Conservation (phyloP, 2,329 filamentous ascomycete species). For the Neofusicoccum cordaticola region DNA sequence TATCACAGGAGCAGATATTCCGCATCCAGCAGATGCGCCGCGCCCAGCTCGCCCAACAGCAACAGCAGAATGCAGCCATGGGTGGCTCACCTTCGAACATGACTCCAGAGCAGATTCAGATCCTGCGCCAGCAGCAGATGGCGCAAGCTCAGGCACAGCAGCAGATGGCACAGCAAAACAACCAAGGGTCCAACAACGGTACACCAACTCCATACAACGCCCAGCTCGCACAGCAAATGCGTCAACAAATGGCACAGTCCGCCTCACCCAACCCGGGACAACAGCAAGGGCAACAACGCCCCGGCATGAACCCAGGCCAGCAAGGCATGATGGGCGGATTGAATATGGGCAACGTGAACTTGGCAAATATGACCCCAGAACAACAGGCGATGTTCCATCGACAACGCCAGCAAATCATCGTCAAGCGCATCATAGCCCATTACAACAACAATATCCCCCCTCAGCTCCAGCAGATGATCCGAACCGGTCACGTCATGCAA, state of each 20-base stretch:
- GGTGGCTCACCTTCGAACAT: constrained; percentile 26
- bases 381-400: not conserved
- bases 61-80: constrained; percentile 10
- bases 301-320: not conserved
- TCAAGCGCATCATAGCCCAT: constrained; percentile 21
- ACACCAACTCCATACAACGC: constrained; percentile 8
- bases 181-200: constrained; percentile 7
- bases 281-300: constrained; percentile 9
- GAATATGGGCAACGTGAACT: constrained; percentile 2
- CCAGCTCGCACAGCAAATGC: constrained; percentile 15
- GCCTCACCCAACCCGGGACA: constrained; percentile 3
- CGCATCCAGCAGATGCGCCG: constrained; percentile 12
- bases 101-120: constrained; percentile 35
- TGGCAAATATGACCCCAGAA: constrained; percentile 7
- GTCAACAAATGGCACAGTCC: constrained; percentile 4
- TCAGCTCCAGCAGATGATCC: constrained; percentile 32
- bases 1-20: constrained; percentile 10
- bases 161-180: constrained; percentile 2
- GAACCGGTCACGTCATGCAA: not conserved
- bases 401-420: constrained; percentile 25
- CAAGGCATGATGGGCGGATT: not conserved
- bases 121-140: not conserved
- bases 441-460: constrained; percentile 22
- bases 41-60: constrained; percentile 8
- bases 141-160: not conserved